Percentiles rank a stretch among this genome's conserved stretches.
These are phyloP conservation scores for Pelagophyceae sp. DNA, from an alignment of 352 stramenopile species.

Conservation along the genomic window DNA sequence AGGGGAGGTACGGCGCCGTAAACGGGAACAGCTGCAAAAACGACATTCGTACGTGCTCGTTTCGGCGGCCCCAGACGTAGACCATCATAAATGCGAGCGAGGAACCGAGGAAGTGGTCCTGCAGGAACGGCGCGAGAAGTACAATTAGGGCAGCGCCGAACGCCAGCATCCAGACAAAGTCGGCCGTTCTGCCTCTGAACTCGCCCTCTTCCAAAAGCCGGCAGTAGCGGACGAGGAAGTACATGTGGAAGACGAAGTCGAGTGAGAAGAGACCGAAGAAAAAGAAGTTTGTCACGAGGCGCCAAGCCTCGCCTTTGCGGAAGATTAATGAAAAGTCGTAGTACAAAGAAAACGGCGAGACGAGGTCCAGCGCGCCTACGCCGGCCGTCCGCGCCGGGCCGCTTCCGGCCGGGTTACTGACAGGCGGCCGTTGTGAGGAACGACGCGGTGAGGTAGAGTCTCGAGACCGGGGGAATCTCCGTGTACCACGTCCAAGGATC, in stretches of 20 bases:
- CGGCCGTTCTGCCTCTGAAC: slow-evolving; percentile 87
- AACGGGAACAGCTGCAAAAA: slow-evolving; percentile 96
- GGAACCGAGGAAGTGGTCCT: slow-evolving; percentile 92
- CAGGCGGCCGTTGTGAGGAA: slow-evolving; percentile 88
- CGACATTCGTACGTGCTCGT: slow-evolving; percentile 81
- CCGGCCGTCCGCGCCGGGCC: too few relatives aligned
- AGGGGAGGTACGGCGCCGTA: slow-evolving; percentile 93
- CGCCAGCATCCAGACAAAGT: slow-evolving; percentile 96
- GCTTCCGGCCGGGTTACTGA: neutral
- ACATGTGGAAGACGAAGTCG: slow-evolving; percentile 99
- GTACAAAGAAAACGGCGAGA: slow-evolving; percentile 86
- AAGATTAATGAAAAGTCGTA: slow-evolving; percentile 81
- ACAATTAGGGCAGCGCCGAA: slow-evolving; percentile 89
- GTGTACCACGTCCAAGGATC: slow-evolving; percentile 81
- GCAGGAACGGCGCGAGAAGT: slow-evolving; percentile 83
- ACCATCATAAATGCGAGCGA: slow-evolving; percentile 99
- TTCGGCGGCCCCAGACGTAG: slow-evolving; percentile 93
- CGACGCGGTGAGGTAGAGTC: slow-evolving; percentile 90
- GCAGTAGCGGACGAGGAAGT: slow-evolving; percentile 92
- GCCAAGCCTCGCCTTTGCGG: slow-evolving; percentile 91
- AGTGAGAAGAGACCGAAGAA: slow-evolving; percentile 98
- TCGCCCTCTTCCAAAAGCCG: slow-evolving; percentile 92
- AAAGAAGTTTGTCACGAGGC: slow-evolving; percentile 93
- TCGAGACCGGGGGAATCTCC: slow-evolving; percentile 94
- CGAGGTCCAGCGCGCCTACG: slow-evolving; percentile 80